A percentile compares a stretch with the other conserved stretches of the same genome.
phyloP scores from a whole-genome alignment of 345 rosid genomes.

The Excoecaria cochinchinensis region DNA sequence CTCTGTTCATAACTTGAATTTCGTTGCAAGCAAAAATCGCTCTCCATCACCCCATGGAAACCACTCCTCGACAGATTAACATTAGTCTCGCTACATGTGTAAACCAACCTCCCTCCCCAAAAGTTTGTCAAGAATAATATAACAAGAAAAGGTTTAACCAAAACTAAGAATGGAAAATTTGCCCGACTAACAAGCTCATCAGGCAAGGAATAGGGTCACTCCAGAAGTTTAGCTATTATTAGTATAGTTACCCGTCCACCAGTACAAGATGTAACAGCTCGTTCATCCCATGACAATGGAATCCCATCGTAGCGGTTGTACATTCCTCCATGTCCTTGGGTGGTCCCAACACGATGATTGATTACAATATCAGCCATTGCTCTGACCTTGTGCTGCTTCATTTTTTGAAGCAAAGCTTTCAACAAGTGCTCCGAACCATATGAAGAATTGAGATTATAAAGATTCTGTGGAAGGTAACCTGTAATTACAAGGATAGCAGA shows the following conservation, averaged over 20 bases:
- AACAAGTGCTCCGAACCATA: slow-evolving; percentile 76
- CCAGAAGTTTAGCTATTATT: slow-evolving; percentile 6
- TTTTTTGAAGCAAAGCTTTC: slow-evolving; percentile 62
- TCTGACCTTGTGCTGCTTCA: slow-evolving; percentile 76
- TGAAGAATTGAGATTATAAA: slow-evolving; percentile 71
- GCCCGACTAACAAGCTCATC: neutral
- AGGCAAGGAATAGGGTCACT: neutral
- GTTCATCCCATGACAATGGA: slow-evolving; percentile 79
- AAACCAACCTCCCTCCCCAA: neutral
- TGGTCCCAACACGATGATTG: slow-evolving; percentile 90
- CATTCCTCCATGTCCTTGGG: slow-evolving; percentile 76
- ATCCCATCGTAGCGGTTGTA: slow-evolving; percentile 89
- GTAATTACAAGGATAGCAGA: neutral
- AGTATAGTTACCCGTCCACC: slow-evolving; percentile 67
- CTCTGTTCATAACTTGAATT: neutral
- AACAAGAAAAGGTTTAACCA: neutral
- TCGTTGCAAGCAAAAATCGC: neutral
- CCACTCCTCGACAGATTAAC: neutral
- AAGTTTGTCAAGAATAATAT: neutral
- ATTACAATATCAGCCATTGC: slow-evolving; percentile 95
- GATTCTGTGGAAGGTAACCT: slow-evolving; percentile 94
- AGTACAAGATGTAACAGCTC: slow-evolving; percentile 82
- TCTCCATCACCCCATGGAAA: neutral
- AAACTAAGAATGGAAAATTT: neutral
- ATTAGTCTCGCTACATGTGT: neutral